These are phyloP conservation scores for Penicillium sp. DNA, from an alignment of 2,329 filamentous ascomycete genomes.

Conservation along the genomic window DNA sequence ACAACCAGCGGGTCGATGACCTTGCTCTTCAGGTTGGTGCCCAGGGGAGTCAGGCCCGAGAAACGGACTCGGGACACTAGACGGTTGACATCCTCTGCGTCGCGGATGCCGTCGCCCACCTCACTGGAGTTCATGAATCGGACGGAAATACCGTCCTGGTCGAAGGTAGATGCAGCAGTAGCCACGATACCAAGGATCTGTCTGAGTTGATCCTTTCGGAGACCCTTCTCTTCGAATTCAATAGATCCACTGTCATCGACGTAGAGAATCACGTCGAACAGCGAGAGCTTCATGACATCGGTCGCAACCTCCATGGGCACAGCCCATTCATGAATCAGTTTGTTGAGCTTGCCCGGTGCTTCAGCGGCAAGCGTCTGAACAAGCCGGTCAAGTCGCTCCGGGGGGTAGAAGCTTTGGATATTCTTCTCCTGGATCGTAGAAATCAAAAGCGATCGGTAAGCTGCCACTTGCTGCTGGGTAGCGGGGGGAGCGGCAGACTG, in stretches of 20 bases:
- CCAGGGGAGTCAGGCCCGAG: conserved; percentile 66
- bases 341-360: conserved; percentile 49
- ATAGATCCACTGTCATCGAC: conserved; percentile 70
- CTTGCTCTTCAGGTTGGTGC: conserved; percentile 60
- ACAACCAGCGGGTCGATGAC: conserved; percentile 62
- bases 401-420: conserved; percentile 59
- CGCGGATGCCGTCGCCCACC: conserved; percentile 55
- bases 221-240: conserved; percentile 64
- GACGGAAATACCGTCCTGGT: conserved; percentile 64
- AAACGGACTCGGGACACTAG: conserved; percentile 60
- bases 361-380: conserved; percentile 34
- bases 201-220: conserved; percentile 64
- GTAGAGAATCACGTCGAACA: conserved; percentile 63
- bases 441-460: conserved; percentile 57
- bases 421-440: conserved; percentile 59
- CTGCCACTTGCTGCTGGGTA: conserved; percentile 51
- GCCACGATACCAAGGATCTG: conserved; percentile 63
- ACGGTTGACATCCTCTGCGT: conserved; percentile 56
- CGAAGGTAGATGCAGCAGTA: conserved; percentile 66
- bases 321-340: conserved; percentile 56
- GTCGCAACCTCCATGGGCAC: conserved; percentile 60
- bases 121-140: conserved; percentile 67
- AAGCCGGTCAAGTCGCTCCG: conserved; percentile 44
- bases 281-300: conserved; percentile 60
- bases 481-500: conserved; percentile 36